Evolutionary conservation across 352 stramenopile species (phyloP).

Genomic region (Peronospora farinosa): DNA sequence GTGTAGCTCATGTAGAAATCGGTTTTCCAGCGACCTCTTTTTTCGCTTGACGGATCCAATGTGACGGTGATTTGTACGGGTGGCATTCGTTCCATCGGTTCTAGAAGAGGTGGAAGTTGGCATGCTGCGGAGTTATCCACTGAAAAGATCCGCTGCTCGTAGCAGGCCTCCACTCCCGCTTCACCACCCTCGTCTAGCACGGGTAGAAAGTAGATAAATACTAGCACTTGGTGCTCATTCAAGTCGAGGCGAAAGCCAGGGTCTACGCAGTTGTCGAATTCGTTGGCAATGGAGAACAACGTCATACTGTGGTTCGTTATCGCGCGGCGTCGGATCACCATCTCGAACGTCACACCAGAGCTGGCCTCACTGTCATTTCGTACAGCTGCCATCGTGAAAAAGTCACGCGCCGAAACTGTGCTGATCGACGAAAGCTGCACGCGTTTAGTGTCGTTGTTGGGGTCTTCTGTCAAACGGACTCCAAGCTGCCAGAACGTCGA

Average conservation of each 20-base stretch:
- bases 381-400: slow-evolving; percentile 37
- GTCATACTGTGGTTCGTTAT: slow-evolving; percentile 49
- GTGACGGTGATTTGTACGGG: slow-evolving; percentile 54
- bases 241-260: slow-evolving; percentile 65
- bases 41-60: slow-evolving; percentile 33
- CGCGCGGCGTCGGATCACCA: slow-evolving; percentile 42
- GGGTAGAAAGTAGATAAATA: slow-evolving; percentile 60
- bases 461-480: slow-evolving; percentile 30
- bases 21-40: slow-evolving; percentile 23
- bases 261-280: slow-evolving; percentile 54
- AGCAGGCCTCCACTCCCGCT: slow-evolving; percentile 36
- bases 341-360: slow-evolving; percentile 59
- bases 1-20: slow-evolving; percentile 59
- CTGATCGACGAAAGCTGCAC: slow-evolving; percentile 51
- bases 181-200: slow-evolving; percentile 26
- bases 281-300: slow-evolving; percentile 63
- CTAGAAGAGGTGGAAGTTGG: slow-evolving; percentile 26
- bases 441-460: slow-evolving; percentile 24
- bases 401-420: slow-evolving; percentile 41
- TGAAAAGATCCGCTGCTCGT: slow-evolving; percentile 48
- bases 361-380: slow-evolving; percentile 3
- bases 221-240: slow-evolving; percentile 43
- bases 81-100: slow-evolving; percentile 35
- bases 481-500: slow-evolving; percentile 37
- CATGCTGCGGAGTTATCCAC: slow-evolving; percentile 26